Evolutionary conservation across 2,329 filamentous ascomycete genomes (phyloP).

Genomic region (Geosmithia morbida): DNA sequence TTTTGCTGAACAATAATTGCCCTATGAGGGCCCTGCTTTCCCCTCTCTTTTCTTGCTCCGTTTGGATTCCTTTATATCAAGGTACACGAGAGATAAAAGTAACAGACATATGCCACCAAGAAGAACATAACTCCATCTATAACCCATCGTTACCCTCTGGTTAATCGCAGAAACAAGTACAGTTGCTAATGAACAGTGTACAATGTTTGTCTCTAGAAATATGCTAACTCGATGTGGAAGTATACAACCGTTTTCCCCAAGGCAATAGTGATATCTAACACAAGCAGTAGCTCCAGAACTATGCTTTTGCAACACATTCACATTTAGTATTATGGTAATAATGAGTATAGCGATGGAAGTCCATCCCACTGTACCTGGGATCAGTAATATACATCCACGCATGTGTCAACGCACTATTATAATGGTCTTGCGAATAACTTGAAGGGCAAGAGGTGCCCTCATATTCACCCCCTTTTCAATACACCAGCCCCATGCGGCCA

Average conservation of each 20-base stretch:
- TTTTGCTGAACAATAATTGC: no score
- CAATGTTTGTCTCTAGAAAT: constrained; percentile 11
- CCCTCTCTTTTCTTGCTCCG: constrained; percentile 4
- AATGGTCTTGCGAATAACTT: constrained; percentile 9
- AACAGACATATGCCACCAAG: constrained; percentile 7
- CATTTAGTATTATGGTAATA: constrained; percentile 15
- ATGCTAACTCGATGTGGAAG: background rate
- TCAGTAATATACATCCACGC: background rate
- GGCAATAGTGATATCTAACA: constrained; percentile 2
- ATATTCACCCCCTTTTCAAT: constrained; percentile 9
- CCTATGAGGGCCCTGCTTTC: no score
- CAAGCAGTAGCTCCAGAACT: constrained; percentile 15
- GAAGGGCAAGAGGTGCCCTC: constrained; percentile 9
- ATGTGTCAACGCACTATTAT: no score
- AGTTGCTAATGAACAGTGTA: constrained; percentile 12
- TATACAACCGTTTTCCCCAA: background rate
- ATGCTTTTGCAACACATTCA: constrained; percentile 13
- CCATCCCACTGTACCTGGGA: constrained; percentile 10
- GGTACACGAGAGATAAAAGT: constrained; percentile 8
- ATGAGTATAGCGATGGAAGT: constrained; percentile 15
- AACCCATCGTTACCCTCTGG: constrained; percentile 8
- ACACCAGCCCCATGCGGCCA: constrained; percentile 13
- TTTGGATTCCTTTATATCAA: constrained; percentile 8
- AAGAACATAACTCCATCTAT: constrained; percentile 9
- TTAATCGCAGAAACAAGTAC: constrained; percentile 13